These are phyloP conservation scores for Russula abietina DNA, from an alignment of 768 basidiomycete genomes.

Conservation along the genomic window DNA sequence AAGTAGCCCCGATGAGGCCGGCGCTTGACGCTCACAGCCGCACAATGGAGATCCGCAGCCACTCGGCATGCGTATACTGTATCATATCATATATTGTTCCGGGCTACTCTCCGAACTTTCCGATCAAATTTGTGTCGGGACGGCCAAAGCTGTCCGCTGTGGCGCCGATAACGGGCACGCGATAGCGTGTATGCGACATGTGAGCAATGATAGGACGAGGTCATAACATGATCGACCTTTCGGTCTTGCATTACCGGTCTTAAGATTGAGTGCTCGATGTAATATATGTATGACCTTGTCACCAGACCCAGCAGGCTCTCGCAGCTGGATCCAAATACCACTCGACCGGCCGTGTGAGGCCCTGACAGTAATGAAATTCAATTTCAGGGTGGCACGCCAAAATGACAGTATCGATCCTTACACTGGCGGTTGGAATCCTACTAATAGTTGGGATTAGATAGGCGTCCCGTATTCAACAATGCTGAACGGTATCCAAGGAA, in stretches of 20 bases:
- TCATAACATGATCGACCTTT: conserved; percentile 2
- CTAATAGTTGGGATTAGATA: too few relatives aligned
- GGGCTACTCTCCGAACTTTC: conserved; percentile 27
- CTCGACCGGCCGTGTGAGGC: too few relatives aligned
- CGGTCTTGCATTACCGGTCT: conserved; percentile 4
- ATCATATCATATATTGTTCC: conserved; percentile 29
- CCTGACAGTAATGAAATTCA: too few relatives aligned
- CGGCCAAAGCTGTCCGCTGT: conserved; percentile 1
- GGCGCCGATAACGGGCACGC: neutral
- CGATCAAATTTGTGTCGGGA: conserved; percentile 27
- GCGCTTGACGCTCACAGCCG: conserved; percentile 4
- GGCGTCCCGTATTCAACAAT: too few relatives aligned
- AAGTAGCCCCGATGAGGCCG: neutral
- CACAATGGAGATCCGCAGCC: conserved; percentile 27
- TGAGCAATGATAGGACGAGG: conserved; percentile 23
- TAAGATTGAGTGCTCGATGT: too few relatives aligned
- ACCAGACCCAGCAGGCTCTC: too few relatives aligned
- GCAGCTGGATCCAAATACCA: too few relatives aligned
- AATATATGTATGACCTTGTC: too few relatives aligned
- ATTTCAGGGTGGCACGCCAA: too few relatives aligned
- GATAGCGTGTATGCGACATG: conserved; percentile 23
- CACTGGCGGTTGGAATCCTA: too few relatives aligned
- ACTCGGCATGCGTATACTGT: conserved; percentile 1
- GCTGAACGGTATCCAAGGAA: too few relatives aligned
- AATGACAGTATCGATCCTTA: too few relatives aligned